Conservation (phyloP, 2,329 filamentous ascomycete genomes). For the Graphilbum sp. region DNA sequence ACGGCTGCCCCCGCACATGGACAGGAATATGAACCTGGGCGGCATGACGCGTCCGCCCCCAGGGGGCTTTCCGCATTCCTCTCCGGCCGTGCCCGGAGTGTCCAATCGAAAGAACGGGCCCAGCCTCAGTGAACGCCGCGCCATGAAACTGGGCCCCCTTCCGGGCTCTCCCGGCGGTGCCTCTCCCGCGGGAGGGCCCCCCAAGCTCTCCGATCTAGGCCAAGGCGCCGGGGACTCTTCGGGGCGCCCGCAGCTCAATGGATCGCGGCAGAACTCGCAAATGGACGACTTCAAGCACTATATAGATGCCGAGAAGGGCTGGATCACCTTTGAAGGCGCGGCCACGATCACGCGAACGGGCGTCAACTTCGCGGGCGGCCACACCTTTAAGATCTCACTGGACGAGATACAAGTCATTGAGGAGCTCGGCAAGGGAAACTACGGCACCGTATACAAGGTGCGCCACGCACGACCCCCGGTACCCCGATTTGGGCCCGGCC, state of each 20-base stretch:
- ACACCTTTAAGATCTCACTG: slow-evolving; percentile 81
- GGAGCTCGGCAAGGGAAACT: slow-evolving; percentile 94
- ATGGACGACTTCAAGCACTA: slow-evolving; percentile 54
- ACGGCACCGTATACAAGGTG: slow-evolving; percentile 95
- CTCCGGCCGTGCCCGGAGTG: slow-evolving; percentile 26
- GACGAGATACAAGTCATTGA: slow-evolving; percentile 89
- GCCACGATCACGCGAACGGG: slow-evolving; percentile 78
- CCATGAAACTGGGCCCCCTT: slow-evolving; percentile 36
- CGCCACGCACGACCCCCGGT: slow-evolving; percentile 55
- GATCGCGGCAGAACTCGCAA: slow-evolving; percentile 26
- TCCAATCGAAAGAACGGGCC: slow-evolving; percentile 21
- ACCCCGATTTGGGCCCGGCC: slow-evolving; percentile 41
- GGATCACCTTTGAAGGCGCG: slow-evolving; percentile 82
- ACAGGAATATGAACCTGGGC: slow-evolving; percentile 6
- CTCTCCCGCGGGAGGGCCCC: slow-evolving; percentile 16
- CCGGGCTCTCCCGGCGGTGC: slow-evolving; percentile 23
- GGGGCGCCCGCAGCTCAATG: slow-evolving; percentile 16
- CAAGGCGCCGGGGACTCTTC: slow-evolving; percentile 5
- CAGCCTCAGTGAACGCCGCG: slow-evolving; percentile 52
- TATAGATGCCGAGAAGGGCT: slow-evolving; percentile 82
- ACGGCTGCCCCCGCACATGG: slow-evolving; percentile 23
- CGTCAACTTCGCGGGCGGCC: slow-evolving; percentile 82
- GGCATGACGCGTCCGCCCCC: slow-evolving; percentile 24
- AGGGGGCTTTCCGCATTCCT: slow-evolving; percentile 34
- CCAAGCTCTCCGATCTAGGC: slow-evolving; percentile 27